Evolutionary conservation across 345 rosid genomes (phyloP).

Genomic region (Salix udensis): DNA sequence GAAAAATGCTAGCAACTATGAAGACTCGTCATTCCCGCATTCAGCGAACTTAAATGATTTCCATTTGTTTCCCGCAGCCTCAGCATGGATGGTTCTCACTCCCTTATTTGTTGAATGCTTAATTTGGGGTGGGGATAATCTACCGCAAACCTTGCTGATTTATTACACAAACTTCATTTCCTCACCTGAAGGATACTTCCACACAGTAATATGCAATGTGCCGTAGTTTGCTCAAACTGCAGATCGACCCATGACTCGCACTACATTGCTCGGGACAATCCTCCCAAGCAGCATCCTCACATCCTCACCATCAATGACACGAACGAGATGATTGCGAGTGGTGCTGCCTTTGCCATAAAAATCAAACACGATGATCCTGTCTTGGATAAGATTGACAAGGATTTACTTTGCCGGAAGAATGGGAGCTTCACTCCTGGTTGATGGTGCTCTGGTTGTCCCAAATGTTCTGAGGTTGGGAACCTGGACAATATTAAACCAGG

Average conservation of each 20-base stretch:
- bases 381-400: constrained; percentile 67
- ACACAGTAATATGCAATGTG: constrained; percentile 86
- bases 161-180: constrained; percentile 92
- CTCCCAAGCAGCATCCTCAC: constrained; percentile 84
- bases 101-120: constrained; percentile 80
- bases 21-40: neutral
- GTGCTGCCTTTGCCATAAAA: constrained; percentile 87
- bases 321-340: constrained; percentile 56
- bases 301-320: constrained; percentile 72
- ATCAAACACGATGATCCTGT: constrained; percentile 54
- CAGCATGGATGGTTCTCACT: constrained; percentile 97
- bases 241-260: constrained; percentile 88
- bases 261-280: constrained; percentile 90
- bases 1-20: neutral
- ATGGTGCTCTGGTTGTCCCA: constrained; percentile 78
- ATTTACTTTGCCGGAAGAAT: constrained; percentile 53
- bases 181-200: constrained; percentile 96
- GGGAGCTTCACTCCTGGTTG: constrained; percentile 86
- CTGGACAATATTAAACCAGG: no score
- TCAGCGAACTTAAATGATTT: neutral
- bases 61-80: constrained; percentile 48
- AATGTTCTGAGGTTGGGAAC: constrained; percentile 25
- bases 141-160: constrained; percentile 89
- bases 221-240: constrained; percentile 68
- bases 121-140: constrained; percentile 98